Evolutionary conservation across 2,329 filamentous ascomycete species (phyloP), one percentile per base, ranked within the genome.

Genomic region (Hymenoscyphus fraxineus): DNA sequence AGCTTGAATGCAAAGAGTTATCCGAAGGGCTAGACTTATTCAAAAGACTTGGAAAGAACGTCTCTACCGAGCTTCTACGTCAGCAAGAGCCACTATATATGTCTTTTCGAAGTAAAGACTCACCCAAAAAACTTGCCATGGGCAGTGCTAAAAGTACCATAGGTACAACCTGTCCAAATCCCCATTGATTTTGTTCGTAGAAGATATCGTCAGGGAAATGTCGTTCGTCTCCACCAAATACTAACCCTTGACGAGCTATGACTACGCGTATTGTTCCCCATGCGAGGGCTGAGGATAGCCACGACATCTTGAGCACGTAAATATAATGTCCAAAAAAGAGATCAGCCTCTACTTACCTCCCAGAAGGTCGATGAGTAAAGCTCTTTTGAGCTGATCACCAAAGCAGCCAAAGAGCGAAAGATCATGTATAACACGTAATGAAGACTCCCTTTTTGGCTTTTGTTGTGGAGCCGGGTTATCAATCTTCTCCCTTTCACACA

Each of bases 141-240:
- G 59, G 59, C 6, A 60, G 19, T 12, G 9, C 59, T 51, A 60
- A 38, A 32, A 60, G 59, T 22, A 51, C 59, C 4, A 60, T 22
- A n/a, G 59, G 41, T n/a, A 60, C 44, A 6, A 60, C 41, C 35
- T 60, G 59, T 6, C 59, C 59, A 55, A 60, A 60, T 15, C 59
- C 41, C 59, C 59, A 60, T 13, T 16, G 27, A 27, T 60, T 19
- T 60, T 60, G 40, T n/a, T 47, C n/a, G 10, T 27, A 3, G 4
- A 31, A 7, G 16, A 47, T 31, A 10, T 22, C 4, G 4, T 35
- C n/a, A n/a, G n/a, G n/a, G n/a, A n/a, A n/a, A n/a, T n/a, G n/a
- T n/a, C n/a, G n/a, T n/a, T n/a, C n/a, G n/a, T n/a, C n/a, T n/a
- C n/a, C n/a, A n/a, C n/a, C n/a, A n/a, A n/a, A n/a, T 1, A 2